A percentile compares a stretch with the other conserved stretches of the same genome.
Evolutionary conservation across 768 basidiomycete genomes (phyloP).

Genomic region (Leccinum incarnatum): DNA sequence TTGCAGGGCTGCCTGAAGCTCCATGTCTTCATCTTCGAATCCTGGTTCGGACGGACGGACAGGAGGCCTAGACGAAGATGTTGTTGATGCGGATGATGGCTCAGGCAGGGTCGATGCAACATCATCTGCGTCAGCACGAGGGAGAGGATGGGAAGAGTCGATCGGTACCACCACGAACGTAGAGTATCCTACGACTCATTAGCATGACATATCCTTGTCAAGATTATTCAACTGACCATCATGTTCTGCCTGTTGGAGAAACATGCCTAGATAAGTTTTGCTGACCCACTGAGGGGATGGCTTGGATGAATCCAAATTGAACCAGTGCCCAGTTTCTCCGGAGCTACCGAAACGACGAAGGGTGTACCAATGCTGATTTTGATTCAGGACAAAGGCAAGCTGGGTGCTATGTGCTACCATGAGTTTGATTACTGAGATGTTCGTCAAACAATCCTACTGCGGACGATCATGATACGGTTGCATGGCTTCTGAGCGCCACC

Average conservation of each 20-base stretch:
- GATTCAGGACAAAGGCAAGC: constrained; percentile 84
- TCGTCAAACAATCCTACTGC: constrained; percentile 50
- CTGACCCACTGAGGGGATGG: constrained; percentile 77
- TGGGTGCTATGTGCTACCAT: constrained; percentile 52
- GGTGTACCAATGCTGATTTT: constrained; percentile 87
- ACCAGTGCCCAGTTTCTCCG: constrained; percentile 66
- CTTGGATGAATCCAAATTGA: constrained; percentile 81
- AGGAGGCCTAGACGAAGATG: constrained; percentile 11
- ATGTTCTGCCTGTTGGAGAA: constrained; percentile 80
- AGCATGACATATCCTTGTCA: constrained; percentile 3
- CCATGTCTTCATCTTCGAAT: constrained; percentile 82
- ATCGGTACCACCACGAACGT: constrained; percentile 72
- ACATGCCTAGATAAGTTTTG: constrained; percentile 80
- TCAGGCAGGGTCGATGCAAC: constrained; percentile 64
- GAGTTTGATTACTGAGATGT: constrained; percentile 5
- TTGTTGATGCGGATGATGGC: constrained; percentile 31
- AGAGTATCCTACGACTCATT: constrained; percentile 61
- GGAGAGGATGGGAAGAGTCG: constrained; percentile 55
- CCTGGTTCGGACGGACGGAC: constrained; percentile 25
- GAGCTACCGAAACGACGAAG: constrained; percentile 73
- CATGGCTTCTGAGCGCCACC: constrained; percentile 87
- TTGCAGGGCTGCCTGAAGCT: constrained; percentile 83
- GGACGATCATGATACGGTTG: constrained; percentile 70
- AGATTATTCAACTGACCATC: constrained; percentile 55
- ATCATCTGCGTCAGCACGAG: constrained; percentile 69